These are phyloP conservation scores for Gymnopilus junonius DNA, from an alignment of 768 basidiomycete species.

Conservation along the genomic window DNA sequence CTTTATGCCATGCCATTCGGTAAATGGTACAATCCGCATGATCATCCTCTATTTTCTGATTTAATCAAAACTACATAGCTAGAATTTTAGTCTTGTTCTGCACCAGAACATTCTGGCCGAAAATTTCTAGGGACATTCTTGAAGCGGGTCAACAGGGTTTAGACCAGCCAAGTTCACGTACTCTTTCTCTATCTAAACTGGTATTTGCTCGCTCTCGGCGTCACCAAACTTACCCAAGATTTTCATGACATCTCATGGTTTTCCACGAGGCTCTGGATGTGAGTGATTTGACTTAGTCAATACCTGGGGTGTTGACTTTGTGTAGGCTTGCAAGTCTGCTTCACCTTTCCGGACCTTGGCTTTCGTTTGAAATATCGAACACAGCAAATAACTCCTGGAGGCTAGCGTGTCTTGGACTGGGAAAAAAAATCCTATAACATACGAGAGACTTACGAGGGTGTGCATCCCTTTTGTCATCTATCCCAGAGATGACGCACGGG, in stretches of 20 bases:
- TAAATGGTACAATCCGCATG: neutral
- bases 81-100: neutral
- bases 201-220: neutral
- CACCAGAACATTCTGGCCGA: neutral
- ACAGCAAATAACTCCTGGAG: too few species aligned
- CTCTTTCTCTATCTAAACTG: neutral
- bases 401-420: too few species aligned
- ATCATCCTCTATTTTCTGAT: neutral
- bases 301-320: too few species aligned
- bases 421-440: too few species aligned
- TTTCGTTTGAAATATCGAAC: neutral
- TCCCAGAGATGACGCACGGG: neutral
- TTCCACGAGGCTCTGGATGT: constrained; percentile 1
- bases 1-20: neutral
- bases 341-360: neutral
- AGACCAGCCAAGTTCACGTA: neutral
- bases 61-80: too few species aligned
- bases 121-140: neutral
- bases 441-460: too few species aligned
- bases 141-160: constrained; percentile 1
- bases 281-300: neutral
- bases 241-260: neutral
- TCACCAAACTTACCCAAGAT: neutral
- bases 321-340: neutral
- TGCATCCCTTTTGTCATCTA: neutral